Evolutionary conservation across 2,329 filamentous ascomycete species (phyloP).

Genomic region (Drechmeria coniospora): DNA sequence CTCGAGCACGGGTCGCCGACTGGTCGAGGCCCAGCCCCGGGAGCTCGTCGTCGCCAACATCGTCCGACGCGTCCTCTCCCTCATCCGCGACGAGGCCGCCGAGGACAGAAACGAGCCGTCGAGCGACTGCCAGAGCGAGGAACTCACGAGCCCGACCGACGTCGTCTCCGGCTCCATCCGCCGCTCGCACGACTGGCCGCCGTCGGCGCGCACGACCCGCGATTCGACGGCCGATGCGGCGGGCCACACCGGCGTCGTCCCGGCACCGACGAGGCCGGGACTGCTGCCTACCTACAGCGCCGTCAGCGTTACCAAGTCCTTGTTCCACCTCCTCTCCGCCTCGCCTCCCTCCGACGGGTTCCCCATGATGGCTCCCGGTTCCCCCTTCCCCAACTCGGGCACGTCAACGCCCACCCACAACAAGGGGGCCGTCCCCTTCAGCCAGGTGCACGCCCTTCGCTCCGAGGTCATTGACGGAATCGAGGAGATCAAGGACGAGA

Average conservation of each 20-base stretch:
- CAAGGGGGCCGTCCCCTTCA: constrained; percentile 21
- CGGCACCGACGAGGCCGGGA: constrained; percentile 34
- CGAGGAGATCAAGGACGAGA: constrained; percentile 88
- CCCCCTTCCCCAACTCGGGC: constrained; percentile 32
- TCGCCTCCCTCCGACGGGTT: constrained; percentile 33
- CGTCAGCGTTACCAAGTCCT: constrained; percentile 54
- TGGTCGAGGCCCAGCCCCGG: constrained; percentile 71
- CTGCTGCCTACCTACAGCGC: constrained; percentile 47
- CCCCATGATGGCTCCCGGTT: constrained; percentile 18
- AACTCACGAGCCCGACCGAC: constrained; percentile 22
- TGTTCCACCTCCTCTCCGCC: constrained; percentile 78
- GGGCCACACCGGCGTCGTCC: constrained; percentile 10
- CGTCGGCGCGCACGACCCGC: constrained; percentile 18
- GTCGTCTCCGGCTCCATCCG: constrained; percentile 15
- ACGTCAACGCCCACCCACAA: constrained; percentile 30
- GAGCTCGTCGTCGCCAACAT: constrained; percentile 94
- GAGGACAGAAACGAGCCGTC: constrained; percentile 54
- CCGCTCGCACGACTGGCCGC: constrained; percentile 15
- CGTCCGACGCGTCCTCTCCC: constrained; percentile 71
- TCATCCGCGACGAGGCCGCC: constrained; percentile 82
- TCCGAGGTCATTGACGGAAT: constrained; percentile 90
- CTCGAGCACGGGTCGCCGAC: constrained; percentile 57
- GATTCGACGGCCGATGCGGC: constrained; percentile 16
- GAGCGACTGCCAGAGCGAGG: constrained; percentile 44
- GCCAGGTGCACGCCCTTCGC: constrained; percentile 53